These are phyloP conservation scores for Anthoceros angustus DNA, from an alignment of 225 moss, liverwort and hornwort species.

Conservation along the genomic window DNA sequence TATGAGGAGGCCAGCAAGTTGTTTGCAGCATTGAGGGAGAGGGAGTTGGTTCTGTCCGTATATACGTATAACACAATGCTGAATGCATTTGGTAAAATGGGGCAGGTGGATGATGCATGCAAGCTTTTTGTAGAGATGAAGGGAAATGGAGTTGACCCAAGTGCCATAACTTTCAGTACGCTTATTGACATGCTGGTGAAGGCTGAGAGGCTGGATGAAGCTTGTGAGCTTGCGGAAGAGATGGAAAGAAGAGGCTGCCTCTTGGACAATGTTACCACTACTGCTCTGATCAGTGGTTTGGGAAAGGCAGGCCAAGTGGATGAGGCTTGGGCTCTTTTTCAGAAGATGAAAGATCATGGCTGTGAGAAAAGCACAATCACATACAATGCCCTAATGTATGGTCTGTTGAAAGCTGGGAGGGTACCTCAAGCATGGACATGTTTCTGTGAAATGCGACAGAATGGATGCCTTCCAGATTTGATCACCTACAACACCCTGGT, in stretches of 20 bases:
- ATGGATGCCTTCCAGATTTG: background rate
- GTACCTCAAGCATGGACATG: background rate
- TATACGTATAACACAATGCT: constrained; percentile 22
- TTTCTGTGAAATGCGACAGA: background rate
- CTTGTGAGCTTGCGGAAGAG: constrained; percentile 47
- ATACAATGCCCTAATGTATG: constrained; percentile 60
- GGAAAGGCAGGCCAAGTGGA: constrained; percentile 48
- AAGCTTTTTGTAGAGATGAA: constrained; percentile 2
- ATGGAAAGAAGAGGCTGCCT: constrained; percentile 51
- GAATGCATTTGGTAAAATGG: constrained; percentile 11
- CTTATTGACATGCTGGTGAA: constrained; percentile 66
- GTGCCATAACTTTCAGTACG: constrained; percentile 59
- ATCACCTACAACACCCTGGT: background rate
- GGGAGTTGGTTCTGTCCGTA: constrained; percentile 13
- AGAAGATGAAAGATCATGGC: constrained; percentile 46
- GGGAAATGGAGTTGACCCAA: constrained; percentile 16
- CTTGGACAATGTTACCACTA: constrained; percentile 59
- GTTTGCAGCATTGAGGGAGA: constrained; percentile 18
- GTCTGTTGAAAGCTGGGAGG: constrained; percentile 52
- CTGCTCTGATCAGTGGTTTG: constrained; percentile 56
- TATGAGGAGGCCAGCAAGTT: constrained; percentile 15
- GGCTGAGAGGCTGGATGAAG: constrained; percentile 57
- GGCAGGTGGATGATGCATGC: constrained; percentile 18
- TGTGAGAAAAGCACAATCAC: constrained; percentile 38
- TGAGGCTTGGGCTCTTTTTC: constrained; percentile 53